Percentiles rank a stretch among this genome's conserved stretches.
Conservation (phyloP, 495 filamentous ascomycete genomes). For the Penicillium pulvis region DNA sequence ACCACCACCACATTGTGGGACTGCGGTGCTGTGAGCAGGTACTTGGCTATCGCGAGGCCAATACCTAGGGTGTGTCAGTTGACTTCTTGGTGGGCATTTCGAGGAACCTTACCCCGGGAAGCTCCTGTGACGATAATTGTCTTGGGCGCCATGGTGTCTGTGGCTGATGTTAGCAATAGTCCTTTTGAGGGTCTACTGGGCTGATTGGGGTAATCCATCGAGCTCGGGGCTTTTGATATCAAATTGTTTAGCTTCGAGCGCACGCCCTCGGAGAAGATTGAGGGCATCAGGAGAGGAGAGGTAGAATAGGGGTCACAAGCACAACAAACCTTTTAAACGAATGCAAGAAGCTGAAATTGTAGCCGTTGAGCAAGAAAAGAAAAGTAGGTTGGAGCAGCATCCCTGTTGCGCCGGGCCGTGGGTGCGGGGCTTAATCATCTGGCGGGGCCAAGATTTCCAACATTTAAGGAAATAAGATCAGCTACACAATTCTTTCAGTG, state of each 20-base stretch:
- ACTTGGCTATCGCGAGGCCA: slow-evolving; percentile 74
- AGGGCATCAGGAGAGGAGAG: not conserved
- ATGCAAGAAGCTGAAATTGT: not conserved
- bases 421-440: slow-evolving; percentile 6
- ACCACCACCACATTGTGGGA: slow-evolving; percentile 74
- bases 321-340: not conserved
- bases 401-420: not conserved
- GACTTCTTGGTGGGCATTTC: not conserved
- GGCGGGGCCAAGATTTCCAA: not conserved
- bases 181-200: not conserved
- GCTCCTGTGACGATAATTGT: slow-evolving; percentile 67
- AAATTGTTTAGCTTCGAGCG: not conserved
- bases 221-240: not conserved
- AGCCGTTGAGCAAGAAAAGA: not conserved
- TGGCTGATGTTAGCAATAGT: slow-evolving; percentile 5
- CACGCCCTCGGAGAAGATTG: not conserved
- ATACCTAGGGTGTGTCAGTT: slow-evolving; percentile 57
- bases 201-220: not conserved
- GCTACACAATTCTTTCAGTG: not conserved
- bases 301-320: not conserved
- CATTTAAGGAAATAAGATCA: not conserved
- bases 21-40: slow-evolving; percentile 61
- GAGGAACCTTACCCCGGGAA: slow-evolving; percentile 51
- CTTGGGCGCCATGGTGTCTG: slow-evolving; percentile 41
- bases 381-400: not conserved